These are phyloP conservation scores for Besnoitia besnoiti DNA, from an alignment of 169 alveolate genomes.

Conservation along the genomic window DNA sequence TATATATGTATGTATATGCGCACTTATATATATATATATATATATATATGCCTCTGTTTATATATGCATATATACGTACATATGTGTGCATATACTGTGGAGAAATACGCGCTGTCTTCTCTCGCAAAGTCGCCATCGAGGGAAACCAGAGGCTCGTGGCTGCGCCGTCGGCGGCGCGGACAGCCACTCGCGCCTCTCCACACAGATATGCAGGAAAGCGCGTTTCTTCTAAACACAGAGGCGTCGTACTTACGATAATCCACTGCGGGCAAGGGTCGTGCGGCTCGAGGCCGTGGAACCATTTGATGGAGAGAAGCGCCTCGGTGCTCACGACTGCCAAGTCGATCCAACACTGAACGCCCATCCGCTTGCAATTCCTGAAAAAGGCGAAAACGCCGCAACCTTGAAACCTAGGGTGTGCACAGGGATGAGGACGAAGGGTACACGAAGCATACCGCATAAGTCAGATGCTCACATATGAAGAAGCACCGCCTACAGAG, in stretches of 20 bases:
- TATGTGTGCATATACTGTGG: too few species aligned
- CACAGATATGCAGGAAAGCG: neutral
- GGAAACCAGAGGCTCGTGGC: too few species aligned
- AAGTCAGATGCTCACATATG: too few species aligned
- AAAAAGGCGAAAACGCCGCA: neutral
- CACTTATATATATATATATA: neutral
- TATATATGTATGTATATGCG: neutral
- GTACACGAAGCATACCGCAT: too few species aligned
- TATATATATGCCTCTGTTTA: neutral
- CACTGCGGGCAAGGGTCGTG: slow-evolving; percentile 56
- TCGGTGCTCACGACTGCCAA: slow-evolving; percentile 39
- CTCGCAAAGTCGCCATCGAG: too few species aligned
- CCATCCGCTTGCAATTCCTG: slow-evolving; percentile 60
- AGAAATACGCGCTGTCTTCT: too few species aligned
- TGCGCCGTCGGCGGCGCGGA: too few species aligned
- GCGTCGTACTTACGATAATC: slow-evolving; percentile 14
- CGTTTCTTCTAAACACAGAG: neutral
- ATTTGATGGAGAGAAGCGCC: slow-evolving; percentile 35
- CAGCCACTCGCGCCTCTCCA: too few species aligned
- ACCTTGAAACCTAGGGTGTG: too few species aligned
- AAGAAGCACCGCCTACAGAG: too few species aligned
- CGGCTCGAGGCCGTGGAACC: slow-evolving; percentile 37
- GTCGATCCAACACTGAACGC: slow-evolving; percentile 62
- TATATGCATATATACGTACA: neutral
- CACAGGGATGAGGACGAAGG: neutral